Conservation (phyloP, 1,284 basidiomycete species). For the Cutaneotrichosporon cutaneum region DNA sequence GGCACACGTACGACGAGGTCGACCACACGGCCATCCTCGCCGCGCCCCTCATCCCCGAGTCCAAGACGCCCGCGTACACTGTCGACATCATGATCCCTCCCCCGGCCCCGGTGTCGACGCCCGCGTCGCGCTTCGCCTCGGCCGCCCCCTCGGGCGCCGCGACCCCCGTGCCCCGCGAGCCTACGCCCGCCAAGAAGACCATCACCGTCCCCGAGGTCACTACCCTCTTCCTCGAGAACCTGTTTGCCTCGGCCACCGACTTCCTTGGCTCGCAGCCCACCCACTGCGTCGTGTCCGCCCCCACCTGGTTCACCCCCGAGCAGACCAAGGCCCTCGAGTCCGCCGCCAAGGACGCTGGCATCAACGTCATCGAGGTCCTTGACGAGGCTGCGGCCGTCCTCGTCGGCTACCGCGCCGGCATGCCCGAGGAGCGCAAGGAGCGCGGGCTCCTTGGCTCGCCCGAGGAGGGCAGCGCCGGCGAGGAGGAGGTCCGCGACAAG, state of each 20-base stretch:
- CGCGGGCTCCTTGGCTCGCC: slow-evolving; percentile 49
- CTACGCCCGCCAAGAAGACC: slow-evolving; percentile 69
- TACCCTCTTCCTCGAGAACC: slow-evolving; percentile 78
- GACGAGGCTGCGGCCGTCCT: slow-evolving; percentile 78
- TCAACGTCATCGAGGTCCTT: slow-evolving; percentile 77
- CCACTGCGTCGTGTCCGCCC: slow-evolving; percentile 82
- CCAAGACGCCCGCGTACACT: slow-evolving; percentile 77
- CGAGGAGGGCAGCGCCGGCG: slow-evolving; percentile 54
- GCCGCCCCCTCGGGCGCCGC: slow-evolving; percentile 62
- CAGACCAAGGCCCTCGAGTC: slow-evolving; percentile 71
- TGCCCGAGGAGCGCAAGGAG: slow-evolving; percentile 50
- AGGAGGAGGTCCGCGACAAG: slow-evolving; percentile 57
- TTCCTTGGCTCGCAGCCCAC: slow-evolving; percentile 78
- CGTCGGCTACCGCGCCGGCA: slow-evolving; percentile 53
- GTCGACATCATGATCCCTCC: slow-evolving; percentile 76
- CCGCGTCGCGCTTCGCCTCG: slow-evolving; percentile 53
- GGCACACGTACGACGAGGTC: slow-evolving; percentile 66
- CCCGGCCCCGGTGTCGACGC: slow-evolving; percentile 61
- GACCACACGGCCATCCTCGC: slow-evolving; percentile 54
- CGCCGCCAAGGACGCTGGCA: slow-evolving; percentile 76
- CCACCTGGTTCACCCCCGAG: slow-evolving; percentile 67
- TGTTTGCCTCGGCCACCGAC: slow-evolving; percentile 84
- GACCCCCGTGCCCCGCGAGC: slow-evolving; percentile 70
- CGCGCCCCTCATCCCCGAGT: slow-evolving; percentile 62
- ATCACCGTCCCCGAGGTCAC: slow-evolving; percentile 83